Evolutionary conservation across 352 stramenopile genomes (phyloP).

Genomic region (Chrysophaeum taylorii): DNA sequence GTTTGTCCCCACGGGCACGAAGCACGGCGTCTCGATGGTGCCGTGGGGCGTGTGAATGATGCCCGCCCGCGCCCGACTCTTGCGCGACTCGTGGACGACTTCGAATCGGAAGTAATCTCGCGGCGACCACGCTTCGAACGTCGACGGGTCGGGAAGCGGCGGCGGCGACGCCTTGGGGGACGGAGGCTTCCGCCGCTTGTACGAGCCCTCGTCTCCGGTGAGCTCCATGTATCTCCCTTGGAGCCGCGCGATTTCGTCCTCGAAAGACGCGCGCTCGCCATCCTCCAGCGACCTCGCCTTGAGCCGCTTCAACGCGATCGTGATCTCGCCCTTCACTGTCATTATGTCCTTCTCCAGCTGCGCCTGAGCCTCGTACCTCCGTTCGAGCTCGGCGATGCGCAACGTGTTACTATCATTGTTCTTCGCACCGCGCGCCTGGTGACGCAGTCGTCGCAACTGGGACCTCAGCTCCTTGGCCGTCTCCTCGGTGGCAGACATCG

Average conservation of each 20-base stretch:
- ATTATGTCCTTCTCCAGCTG: neutral
- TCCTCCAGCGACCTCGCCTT: neutral
- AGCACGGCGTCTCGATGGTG: conserved; percentile 62
- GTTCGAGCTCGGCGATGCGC: neutral
- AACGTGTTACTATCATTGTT: neutral
- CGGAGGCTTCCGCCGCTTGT: neutral
- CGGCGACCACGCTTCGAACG: neutral
- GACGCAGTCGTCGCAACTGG: neutral
- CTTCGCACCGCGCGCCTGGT: neutral
- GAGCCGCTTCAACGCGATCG: neutral
- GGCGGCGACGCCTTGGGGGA: neutral
- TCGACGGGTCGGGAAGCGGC: neutral
- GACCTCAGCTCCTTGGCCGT: neutral
- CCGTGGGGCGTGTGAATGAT: conserved; percentile 60
- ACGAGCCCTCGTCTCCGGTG: neutral
- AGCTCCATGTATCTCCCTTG: neutral
- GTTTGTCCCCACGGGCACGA: conserved; percentile 65
- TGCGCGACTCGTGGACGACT: conserved; percentile 54
- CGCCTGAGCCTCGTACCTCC: neutral
- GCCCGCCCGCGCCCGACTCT: conserved; percentile 51
- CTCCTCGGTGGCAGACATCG: neutral
- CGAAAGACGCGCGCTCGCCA: too few species aligned
- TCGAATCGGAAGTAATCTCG: conserved; percentile 47
- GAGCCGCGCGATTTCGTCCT: neutral
- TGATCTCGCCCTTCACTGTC: neutral